Conservation (phyloP, 2,329 filamentous ascomycete species). For the Cordyceps sp. region DNA sequence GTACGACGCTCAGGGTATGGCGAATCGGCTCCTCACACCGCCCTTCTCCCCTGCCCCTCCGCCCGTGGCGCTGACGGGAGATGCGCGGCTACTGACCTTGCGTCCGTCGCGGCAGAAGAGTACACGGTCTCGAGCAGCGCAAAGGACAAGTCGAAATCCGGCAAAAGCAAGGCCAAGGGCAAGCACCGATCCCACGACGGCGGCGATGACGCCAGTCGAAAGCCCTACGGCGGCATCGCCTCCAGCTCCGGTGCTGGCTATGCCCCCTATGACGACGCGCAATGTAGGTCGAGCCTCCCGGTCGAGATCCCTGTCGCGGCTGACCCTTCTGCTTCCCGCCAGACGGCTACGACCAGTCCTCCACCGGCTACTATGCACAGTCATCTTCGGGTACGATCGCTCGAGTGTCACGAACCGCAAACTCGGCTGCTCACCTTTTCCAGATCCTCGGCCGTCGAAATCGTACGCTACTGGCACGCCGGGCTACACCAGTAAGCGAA, state of each 20-base stretch:
- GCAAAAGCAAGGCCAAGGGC: conserved; percentile 4
- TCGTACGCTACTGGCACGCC: background rate
- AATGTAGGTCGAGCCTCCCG: background rate
- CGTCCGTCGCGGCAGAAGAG: background rate
- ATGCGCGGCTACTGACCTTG: background rate
- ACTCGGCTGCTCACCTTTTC: background rate
- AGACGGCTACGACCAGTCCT: conserved; percentile 1
- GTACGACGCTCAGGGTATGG: conserved; percentile 3
- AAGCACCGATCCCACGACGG: conserved; percentile 4
- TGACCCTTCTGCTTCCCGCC: background rate
- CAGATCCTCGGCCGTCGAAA: background rate
- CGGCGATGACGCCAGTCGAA: background rate
- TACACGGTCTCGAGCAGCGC: conserved; percentile 2
- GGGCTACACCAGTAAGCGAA: background rate
- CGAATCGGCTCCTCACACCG: too few relatives aligned
- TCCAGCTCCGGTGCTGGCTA: background rate
- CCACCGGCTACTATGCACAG: conserved; percentile 1
- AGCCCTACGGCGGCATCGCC: background rate
- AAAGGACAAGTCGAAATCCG: conserved; percentile 3
- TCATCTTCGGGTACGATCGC: conserved; percentile 1
- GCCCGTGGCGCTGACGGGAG: background rate
- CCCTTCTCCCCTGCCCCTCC: background rate
- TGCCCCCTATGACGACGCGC: background rate
- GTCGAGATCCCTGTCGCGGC: background rate
- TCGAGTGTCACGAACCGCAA: background rate